phyloP scores from a whole-genome alignment of 2,329 filamentous ascomycete species.

The Neoscytalidium dimidiatum region DNA sequence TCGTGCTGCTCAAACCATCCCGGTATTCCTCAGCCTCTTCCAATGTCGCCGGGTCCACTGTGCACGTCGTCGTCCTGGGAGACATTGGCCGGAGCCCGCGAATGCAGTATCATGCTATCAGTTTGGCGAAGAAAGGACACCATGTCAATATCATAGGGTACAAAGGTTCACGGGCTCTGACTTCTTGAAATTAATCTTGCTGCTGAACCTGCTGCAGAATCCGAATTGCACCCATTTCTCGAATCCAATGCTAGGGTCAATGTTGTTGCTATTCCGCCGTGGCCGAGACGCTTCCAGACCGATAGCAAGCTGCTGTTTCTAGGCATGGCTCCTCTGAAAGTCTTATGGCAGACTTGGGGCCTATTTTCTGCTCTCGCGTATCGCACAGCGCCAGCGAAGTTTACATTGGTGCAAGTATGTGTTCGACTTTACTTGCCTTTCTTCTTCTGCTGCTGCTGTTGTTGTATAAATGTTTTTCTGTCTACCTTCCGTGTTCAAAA shows the following conservation, averaged over 20 bases:
- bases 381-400: conserved; percentile 70
- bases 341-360: conserved; percentile 75
- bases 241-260: conserved; percentile 67
- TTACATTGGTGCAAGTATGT: conserved; percentile 77
- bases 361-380: conserved; percentile 75
- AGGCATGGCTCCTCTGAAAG: conserved; percentile 78
- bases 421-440: background rate
- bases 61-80: conserved; percentile 88
- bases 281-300: conserved; percentile 67
- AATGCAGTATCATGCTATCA: conserved; percentile 98
- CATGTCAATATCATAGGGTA: conserved; percentile 87
- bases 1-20: conserved; percentile 49
- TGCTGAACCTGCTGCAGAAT: conserved; percentile 56
- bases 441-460: background rate
- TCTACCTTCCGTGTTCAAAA: too few relatives aligned
- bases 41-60: conserved; percentile 35
- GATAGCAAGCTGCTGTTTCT: conserved; percentile 75
- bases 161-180: conserved; percentile 56
- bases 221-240: conserved; percentile 77
- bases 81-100: conserved; percentile 95
- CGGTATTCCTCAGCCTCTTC: background rate
- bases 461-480: too few relatives aligned
- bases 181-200: background rate
- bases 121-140: conserved; percentile 79
- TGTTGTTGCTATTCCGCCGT: conserved; percentile 68